Evolutionary conservation across 1,284 basidiomycete species (phyloP).

Genomic region (Austroboletus novae-zelandiae): DNA sequence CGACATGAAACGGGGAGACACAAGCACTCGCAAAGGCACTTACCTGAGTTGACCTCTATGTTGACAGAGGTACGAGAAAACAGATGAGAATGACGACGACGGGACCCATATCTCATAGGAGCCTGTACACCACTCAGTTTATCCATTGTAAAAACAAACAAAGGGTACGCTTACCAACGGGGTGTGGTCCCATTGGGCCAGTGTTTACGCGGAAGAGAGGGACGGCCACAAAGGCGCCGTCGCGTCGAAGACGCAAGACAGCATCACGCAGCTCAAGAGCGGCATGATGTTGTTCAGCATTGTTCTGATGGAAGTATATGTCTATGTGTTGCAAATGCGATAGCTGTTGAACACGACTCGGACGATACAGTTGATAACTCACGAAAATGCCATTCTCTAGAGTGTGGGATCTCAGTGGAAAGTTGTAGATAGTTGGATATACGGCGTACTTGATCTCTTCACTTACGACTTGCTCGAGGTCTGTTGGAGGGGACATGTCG

Average conservation of each 20-base stretch:
- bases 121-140: constrained; percentile 37
- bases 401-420: background rate
- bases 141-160: background rate
- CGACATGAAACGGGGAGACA: background rate
- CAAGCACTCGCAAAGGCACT: background rate
- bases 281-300: constrained; percentile 57
- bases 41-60: constrained; percentile 69
- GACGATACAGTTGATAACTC: constrained; percentile 16
- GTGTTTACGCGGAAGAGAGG: constrained; percentile 69
- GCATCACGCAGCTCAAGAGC: constrained; percentile 69
- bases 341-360: too few relatives aligned
- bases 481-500: constrained; percentile 41
- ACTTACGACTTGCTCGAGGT: constrained; percentile 59
- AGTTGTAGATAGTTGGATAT: background rate
- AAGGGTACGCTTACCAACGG: constrained; percentile 51
- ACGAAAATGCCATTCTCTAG: constrained; percentile 81
- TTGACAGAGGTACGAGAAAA: constrained; percentile 70
- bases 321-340: constrained; percentile 38
- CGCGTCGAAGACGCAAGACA: constrained; percentile 61
- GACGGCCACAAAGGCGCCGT: constrained; percentile 75
- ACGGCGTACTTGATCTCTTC: constrained; percentile 60
- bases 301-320: constrained; percentile 74
- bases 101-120: constrained; percentile 80
- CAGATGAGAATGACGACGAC: constrained; percentile 63
- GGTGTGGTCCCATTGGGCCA: constrained; percentile 69